phyloP scores from a whole-genome alignment of 768 basidiomycete genomes.

The Amanita exitialis region DNA sequence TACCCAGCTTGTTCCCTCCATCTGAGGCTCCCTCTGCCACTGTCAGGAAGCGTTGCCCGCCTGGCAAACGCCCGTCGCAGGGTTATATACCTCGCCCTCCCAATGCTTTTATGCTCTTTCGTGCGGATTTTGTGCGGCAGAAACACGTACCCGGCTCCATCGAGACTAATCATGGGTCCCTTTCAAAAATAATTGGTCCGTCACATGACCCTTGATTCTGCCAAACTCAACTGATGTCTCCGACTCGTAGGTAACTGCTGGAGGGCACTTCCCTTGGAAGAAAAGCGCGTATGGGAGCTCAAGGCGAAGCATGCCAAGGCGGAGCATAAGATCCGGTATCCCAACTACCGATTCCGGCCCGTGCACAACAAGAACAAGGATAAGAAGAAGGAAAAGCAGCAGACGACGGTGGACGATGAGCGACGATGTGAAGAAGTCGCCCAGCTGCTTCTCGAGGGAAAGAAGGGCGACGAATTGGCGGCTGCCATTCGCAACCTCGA shows the following conservation, averaged over 20 bases:
- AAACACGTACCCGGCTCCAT: conserved; percentile 73
- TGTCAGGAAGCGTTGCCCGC: conserved; percentile 39
- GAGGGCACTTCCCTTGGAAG: conserved; percentile 58
- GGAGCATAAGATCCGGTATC: conserved; percentile 58
- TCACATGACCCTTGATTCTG: conserved; percentile 8
- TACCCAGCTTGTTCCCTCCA: conserved; percentile 43
- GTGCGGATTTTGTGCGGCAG: conserved; percentile 70
- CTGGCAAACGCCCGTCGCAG: conserved; percentile 48
- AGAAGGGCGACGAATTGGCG: conserved; percentile 60
- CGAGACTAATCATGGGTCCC: conserved; percentile 66
- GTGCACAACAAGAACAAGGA: conserved; percentile 43
- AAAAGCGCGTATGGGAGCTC: conserved; percentile 65
- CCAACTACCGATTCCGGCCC: conserved; percentile 52
- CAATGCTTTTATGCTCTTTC: conserved; percentile 83
- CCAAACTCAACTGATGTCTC: conserved; percentile 8
- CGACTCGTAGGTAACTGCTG: conserved; percentile 60
- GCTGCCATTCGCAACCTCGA: conserved; percentile 50
- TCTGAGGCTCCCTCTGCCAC: conserved; percentile 27
- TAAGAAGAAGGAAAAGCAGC: conserved; percentile 26
- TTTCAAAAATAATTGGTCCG: conserved; percentile 65
- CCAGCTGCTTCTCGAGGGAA: conserved; percentile 52
- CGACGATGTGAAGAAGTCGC: conserved; percentile 63
- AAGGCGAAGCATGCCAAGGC: conserved; percentile 67
- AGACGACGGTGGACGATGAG: conserved; percentile 41
- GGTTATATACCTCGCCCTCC: conserved; percentile 75